Conservation (phyloP, 345 rosid species). For the Geranium brycei region DNA sequence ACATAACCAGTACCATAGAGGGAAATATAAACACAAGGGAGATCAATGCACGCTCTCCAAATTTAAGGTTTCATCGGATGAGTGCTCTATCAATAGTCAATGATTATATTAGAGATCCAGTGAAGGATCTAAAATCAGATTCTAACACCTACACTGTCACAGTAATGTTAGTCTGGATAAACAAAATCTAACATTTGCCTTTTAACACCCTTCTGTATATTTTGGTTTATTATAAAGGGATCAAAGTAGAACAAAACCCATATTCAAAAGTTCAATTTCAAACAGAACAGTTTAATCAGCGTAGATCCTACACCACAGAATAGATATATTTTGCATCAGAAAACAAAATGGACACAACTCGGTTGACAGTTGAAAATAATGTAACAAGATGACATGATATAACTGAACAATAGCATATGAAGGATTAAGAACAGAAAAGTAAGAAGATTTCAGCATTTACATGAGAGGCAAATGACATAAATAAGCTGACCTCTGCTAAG, state of each 20-base stretch:
- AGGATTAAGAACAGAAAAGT: neutral
- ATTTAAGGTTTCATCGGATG: no score
- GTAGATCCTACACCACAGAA: neutral
- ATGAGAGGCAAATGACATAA: neutral
- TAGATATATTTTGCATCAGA: no score
- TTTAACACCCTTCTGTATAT: neutral
- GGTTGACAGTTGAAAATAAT: no score
- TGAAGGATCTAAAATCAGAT: neutral
- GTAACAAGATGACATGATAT: neutral
- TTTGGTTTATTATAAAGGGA: neutral
- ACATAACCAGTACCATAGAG: neutral
- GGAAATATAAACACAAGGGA: neutral
- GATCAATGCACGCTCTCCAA: no score
- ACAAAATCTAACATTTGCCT: neutral
- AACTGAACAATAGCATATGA: neutral
- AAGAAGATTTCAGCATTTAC: neutral
- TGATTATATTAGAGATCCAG: no score
- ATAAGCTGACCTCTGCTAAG: conserved; percentile 55
- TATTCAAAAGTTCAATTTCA: no score
- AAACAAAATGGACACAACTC: no score
- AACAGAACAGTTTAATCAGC: no score
- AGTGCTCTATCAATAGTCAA: neutral
- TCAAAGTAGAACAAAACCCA: neutral
- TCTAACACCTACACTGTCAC: neutral
- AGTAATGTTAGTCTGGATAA: no score